A percentile compares a stretch with the other conserved stretches of the same genome.
Conservation (phyloP, 257 asterid genomes). For the Misopates orontium region DNA sequence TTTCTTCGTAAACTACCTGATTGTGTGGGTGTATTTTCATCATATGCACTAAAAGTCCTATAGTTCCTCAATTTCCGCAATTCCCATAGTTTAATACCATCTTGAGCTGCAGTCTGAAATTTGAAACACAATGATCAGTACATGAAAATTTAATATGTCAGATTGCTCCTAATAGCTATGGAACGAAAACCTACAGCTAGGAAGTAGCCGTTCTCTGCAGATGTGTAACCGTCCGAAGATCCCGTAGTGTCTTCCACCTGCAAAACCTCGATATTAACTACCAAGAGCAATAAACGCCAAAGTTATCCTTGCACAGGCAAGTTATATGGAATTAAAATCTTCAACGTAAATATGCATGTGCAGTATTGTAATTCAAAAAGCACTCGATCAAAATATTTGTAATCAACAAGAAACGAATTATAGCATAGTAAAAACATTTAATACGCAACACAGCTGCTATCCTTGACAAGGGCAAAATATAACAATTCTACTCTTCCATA, state of each 20-base stretch:
- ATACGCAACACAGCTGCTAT: not conserved
- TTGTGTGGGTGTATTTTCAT: too few relatives aligned
- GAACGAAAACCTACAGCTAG: conserved; percentile 67
- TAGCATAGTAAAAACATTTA: not conserved
- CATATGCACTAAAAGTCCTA: too few relatives aligned
- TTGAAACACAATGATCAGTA: conserved; percentile 27
- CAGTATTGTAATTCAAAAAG: too few relatives aligned
- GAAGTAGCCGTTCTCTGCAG: conserved; percentile 98
- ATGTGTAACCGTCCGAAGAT: conserved; percentile 73
- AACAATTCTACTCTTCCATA: not conserved
- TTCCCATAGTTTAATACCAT: too few relatives aligned
- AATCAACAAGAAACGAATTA: too few relatives aligned
- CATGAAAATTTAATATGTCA: conserved; percentile 10
- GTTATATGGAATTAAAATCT: conserved; percentile 5
- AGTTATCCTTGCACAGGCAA: conserved; percentile 17
- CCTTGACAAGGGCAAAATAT: not conserved
- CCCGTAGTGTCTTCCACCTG: conserved; percentile 82
- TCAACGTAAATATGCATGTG: conserved; percentile 5
- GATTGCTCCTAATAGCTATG: conserved; percentile 1
- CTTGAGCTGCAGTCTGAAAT: too few relatives aligned
- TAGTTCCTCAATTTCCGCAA: too few relatives aligned
- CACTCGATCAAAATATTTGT: too few relatives aligned
- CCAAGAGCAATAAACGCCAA: not conserved
- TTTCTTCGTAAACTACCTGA: too few relatives aligned
- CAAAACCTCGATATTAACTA: conserved; percentile 19